phyloP scores from a whole-genome alignment of 2,329 filamentous ascomycete genomes.

The Erysiphe neolycopersici region DNA sequence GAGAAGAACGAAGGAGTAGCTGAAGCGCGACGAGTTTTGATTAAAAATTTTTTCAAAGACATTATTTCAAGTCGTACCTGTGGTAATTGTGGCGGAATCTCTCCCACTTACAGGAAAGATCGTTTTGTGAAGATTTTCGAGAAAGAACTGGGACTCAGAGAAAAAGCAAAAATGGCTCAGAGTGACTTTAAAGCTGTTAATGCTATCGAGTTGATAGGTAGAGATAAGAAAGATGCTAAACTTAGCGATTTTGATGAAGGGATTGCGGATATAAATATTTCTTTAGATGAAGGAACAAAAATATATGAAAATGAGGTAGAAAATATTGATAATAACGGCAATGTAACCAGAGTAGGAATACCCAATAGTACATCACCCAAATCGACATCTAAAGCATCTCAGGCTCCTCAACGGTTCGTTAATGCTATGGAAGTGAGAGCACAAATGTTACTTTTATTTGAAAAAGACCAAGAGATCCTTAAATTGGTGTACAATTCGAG shows the following conservation, averaged over 20 bases:
- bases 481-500: conserved; percentile 64
- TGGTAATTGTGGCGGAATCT: conserved; percentile 37
- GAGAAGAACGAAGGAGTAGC: conserved; percentile 61
- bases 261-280: conserved; percentile 35
- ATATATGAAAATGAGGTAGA: conserved; percentile 17
- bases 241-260: conserved; percentile 28
- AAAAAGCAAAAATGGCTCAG: conserved; percentile 51
- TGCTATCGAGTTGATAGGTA: conserved; percentile 15
- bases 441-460: conserved; percentile 52
- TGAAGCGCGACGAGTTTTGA: conserved; percentile 45
- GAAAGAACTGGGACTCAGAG: conserved; percentile 47
- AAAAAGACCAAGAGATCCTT: conserved; percentile 64
- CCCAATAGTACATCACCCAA: conserved; percentile 14
- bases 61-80: conserved; percentile 48
- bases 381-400: conserved; percentile 16
- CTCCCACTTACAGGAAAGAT: conserved; percentile 68
- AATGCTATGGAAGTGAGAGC: conserved; percentile 63
- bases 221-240: conserved; percentile 15
- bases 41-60: conserved; percentile 57
- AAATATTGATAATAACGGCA: conserved; percentile 25
- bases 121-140: conserved; percentile 84
- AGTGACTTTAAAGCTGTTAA: conserved; percentile 24
- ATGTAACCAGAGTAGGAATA: conserved; percentile 26
- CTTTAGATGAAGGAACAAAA: conserved; percentile 20
- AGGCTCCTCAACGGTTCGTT: conserved; percentile 40